These are phyloP conservation scores for Panellus pusillus DNA, from an alignment of 768 basidiomycete genomes.

Conservation along the genomic window DNA sequence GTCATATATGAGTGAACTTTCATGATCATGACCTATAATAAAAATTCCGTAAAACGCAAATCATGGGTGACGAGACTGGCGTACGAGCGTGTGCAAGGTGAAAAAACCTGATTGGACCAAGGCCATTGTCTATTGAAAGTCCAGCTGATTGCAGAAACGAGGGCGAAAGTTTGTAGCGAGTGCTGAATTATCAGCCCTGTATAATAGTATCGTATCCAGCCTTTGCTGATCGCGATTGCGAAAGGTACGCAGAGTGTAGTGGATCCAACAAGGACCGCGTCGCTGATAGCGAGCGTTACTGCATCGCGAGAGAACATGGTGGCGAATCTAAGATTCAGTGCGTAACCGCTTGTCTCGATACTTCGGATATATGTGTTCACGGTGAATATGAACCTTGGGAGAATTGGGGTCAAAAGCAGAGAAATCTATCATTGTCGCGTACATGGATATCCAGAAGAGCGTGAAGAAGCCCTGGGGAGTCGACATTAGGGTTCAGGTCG, in stretches of 20 bases:
- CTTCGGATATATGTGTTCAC: constrained; percentile 75
- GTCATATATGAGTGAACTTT: constrained; percentile 95
- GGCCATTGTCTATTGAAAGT: constrained; percentile 94
- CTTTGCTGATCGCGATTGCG: constrained; percentile 69
- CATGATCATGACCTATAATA: constrained; percentile 76
- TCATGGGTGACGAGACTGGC: constrained; percentile 23
- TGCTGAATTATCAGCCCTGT: constrained; percentile 80
- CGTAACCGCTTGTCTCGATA: constrained; percentile 75
- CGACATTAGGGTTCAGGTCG: constrained; percentile 1
- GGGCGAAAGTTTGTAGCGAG: constrained; percentile 66
- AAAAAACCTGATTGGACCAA: constrained; percentile 94
- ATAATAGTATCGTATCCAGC: constrained; percentile 83
- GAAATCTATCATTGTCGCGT: too few species aligned
- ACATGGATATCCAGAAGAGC: constrained; percentile 87
- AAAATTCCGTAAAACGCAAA: background rate
- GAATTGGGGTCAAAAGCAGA: too few species aligned
- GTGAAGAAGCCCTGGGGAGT: constrained; percentile 83
- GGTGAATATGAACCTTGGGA: constrained; percentile 61
- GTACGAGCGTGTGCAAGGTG: constrained; percentile 79
- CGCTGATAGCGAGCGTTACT: constrained; percentile 77
- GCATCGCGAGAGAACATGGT: constrained; percentile 87
- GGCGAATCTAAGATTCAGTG: constrained; percentile 79
- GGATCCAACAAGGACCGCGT: constrained; percentile 74
- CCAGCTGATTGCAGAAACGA: constrained; percentile 81
- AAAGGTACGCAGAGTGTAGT: constrained; percentile 84